phyloP scores from a whole-genome alignment of 2,329 filamentous ascomycete species.

The Zymoseptoria pseudotritici region DNA sequence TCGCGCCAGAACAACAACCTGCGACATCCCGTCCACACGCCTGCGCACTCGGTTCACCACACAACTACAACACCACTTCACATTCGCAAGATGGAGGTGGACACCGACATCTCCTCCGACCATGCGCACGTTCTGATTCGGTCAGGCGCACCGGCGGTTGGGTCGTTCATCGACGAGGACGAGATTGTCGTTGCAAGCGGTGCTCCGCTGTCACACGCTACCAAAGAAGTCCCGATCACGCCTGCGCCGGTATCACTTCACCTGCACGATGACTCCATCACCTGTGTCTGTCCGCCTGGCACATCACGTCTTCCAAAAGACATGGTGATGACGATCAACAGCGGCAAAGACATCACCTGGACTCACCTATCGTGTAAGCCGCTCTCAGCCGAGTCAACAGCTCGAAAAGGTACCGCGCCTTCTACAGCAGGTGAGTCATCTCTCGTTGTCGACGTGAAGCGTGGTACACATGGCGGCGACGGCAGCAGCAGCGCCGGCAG shows the following conservation, averaged over 20 bases:
- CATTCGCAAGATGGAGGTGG: not conserved
- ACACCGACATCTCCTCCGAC: not conserved
- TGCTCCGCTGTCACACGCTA: not conserved
- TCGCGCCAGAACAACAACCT: not conserved
- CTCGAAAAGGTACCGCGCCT: not conserved
- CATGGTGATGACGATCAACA: conserved; percentile 1
- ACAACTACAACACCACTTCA: not conserved
- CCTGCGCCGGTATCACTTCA: not conserved
- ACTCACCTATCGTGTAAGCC: conserved; percentile 13
- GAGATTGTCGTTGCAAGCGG: not conserved
- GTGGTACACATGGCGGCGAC: not conserved
- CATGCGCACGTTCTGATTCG: not conserved
- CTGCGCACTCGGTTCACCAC: not conserved
- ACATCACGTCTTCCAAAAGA: conserved; percentile 5
- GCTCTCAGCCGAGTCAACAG: not conserved
- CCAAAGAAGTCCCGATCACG: not conserved
- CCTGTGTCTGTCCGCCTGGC: conserved; percentile 10
- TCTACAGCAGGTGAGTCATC: not conserved
- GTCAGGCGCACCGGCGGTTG: not conserved
- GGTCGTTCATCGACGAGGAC: not conserved
- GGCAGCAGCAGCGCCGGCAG: not conserved
- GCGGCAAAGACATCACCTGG: conserved; percentile 5
- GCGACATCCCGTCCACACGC: not conserved
- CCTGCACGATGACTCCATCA: conserved; percentile 7
- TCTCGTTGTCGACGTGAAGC: not conserved